Percentiles rank a stretch among this genome's conserved stretches.
Evolutionary conservation across 305 asterid genomes (phyloP).

Genomic region (Fraxinus sp.): DNA sequence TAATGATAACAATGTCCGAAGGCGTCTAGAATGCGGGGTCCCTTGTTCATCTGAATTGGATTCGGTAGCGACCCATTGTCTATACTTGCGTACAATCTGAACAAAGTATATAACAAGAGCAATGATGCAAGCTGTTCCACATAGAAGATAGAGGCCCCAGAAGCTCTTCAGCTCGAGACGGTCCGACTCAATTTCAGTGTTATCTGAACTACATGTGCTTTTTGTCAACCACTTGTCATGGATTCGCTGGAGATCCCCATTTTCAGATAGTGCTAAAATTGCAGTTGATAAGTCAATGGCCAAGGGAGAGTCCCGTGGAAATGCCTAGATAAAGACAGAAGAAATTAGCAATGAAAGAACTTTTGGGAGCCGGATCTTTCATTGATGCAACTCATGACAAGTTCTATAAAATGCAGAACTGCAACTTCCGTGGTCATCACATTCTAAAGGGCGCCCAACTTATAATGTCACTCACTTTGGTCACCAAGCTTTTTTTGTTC

Average conservation of each 20-base stretch:
- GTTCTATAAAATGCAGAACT: neutral
- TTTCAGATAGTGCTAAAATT: constrained; percentile 65
- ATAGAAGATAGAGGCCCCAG: constrained; percentile 65
- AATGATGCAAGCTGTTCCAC: constrained; percentile 46
- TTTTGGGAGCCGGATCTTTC: neutral
- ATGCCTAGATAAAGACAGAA: constrained; percentile 45
- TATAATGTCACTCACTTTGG: neutral
- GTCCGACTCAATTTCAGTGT: constrained; percentile 52
- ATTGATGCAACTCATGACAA: neutral
- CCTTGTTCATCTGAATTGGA: constrained; percentile 28
- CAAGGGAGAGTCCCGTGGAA: constrained; percentile 72
- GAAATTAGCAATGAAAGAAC: neutral
- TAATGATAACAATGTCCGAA: constrained; percentile 54
- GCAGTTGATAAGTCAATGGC: constrained; percentile 75
- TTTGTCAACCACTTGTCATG: constrained; percentile 74
- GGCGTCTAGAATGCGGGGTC: constrained; percentile 48
- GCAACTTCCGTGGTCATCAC: neutral
- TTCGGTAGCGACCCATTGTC: constrained; percentile 33
- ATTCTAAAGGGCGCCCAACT: neutral
- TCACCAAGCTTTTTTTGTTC: neutral
- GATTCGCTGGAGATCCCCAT: constrained; percentile 69
- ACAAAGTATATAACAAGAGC: constrained; percentile 56
- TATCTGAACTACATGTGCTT: constrained; percentile 47
- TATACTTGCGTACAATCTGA: constrained; percentile 45
- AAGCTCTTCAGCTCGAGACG: constrained; percentile 71